phyloP scores from a whole-genome alignment of 2,329 filamentous ascomycete species.

The Verticillium nubilum region DNA sequence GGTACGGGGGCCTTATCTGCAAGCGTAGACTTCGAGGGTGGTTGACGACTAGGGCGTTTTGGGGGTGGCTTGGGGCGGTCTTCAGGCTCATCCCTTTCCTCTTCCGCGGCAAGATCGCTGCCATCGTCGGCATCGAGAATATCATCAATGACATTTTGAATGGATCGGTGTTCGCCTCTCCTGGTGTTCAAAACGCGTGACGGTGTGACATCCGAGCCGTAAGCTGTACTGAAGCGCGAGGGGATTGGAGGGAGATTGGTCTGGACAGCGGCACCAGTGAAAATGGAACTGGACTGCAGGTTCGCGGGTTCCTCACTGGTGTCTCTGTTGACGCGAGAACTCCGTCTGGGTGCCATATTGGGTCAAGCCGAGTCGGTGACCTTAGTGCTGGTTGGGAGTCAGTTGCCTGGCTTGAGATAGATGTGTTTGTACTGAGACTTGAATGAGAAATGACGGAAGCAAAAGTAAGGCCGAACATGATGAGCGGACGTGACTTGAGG shows the following conservation, averaged over 20 bases:
- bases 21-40: not conserved
- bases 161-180: slow-evolving; percentile 13
- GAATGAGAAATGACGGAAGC: not conserved
- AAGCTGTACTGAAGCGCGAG: slow-evolving; percentile 14
- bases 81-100: not conserved
- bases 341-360: slow-evolving; percentile 10
- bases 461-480: not conserved
- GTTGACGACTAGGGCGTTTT: not conserved
- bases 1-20: too few species aligned
- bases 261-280: slow-evolving; percentile 12
- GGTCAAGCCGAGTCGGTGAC: not conserved
- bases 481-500: not conserved
- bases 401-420: not conserved
- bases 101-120: not conserved
- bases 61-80: not conserved
- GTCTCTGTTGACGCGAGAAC: slow-evolving; percentile 2
- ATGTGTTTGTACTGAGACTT: not conserved
- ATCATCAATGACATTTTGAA: slow-evolving; percentile 13
- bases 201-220: slow-evolving; percentile 11
- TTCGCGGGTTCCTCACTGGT: not conserved
- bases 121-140: slow-evolving; percentile 6
- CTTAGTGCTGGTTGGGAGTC: not conserved
- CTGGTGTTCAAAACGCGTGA: slow-evolving; percentile 13
- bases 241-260: slow-evolving; percentile 15
- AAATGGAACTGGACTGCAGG: not conserved